Conservation (phyloP, 768 basidiomycete genomes). For the Agrocybe chaxingu region DNA sequence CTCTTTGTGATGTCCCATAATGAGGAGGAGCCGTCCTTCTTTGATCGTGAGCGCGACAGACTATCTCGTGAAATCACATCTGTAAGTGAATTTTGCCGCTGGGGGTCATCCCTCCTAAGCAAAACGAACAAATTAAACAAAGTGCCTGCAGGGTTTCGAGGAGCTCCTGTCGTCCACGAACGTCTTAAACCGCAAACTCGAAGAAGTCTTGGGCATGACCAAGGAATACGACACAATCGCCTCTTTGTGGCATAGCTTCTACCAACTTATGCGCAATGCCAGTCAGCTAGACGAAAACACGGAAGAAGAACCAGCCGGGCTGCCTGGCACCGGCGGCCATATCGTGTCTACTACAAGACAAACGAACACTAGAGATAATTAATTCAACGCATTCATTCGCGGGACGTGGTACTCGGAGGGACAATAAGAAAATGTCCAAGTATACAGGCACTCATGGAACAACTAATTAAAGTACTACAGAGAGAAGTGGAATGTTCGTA, state of each 20-base stretch:
- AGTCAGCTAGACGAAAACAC: conserved; percentile 27
- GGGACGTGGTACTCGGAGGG: conserved; percentile 13
- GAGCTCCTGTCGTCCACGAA: conserved; percentile 84
- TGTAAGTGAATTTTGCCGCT: conserved; percentile 34
- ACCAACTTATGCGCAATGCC: conserved; percentile 67
- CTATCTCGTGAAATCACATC: conserved; percentile 71
- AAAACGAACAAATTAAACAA: conserved; percentile 18
- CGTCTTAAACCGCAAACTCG: conserved; percentile 83
- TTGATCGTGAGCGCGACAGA: conserved; percentile 76
- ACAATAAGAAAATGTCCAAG: conserved; percentile 18
- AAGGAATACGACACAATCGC: conserved; percentile 90
- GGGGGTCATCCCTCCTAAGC: neutral
- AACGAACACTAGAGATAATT: conserved; percentile 9
- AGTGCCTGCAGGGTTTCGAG: conserved; percentile 64
- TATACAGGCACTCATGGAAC: conserved; percentile 22
- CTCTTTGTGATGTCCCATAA: conserved; percentile 27
- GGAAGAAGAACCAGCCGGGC: conserved; percentile 38
- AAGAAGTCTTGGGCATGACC: conserved; percentile 91
- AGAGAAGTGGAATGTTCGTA: conserved; percentile 26
- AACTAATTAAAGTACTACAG: conserved; percentile 26
- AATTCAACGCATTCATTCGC: conserved; percentile 3
- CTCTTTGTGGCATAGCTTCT: conserved; percentile 78
- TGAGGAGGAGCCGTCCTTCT: conserved; percentile 59
- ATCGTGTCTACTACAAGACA: conserved; percentile 34
- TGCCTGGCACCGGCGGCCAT: conserved; percentile 76